Base-by-base conservation (phyloP, 805 yeast species). In the Candida tammaniensis region DNA sequence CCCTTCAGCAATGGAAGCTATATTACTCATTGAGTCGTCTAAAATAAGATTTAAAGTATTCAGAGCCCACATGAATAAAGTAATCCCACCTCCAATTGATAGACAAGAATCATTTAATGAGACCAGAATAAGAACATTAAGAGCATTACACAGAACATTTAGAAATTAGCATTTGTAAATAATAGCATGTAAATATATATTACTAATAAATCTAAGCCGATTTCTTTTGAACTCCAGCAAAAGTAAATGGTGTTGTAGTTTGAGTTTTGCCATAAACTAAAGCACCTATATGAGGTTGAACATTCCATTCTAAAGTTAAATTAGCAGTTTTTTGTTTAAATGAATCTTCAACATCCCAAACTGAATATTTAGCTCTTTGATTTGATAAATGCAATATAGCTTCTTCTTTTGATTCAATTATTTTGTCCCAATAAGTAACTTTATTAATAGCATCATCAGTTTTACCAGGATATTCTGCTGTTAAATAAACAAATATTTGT, bases 361-460 rank as follows among this genome's bases (percentile, higher is more conserved):
- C 86, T 0, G 86, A 76, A 56, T 91, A 91, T 59, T 86, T 85
- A 1, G 89, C 74, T 43, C 75, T 75, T 27, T 63, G 72, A 42
- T 76, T 71, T 7, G 49, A 54, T 40, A 86, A 58, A 13, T 63
- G 48, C 12, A 91, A 39, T 6, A 58, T 52, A 0, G 96, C 93
- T 16, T 78, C 74, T 1, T 76, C 74, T 45, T 69, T 71, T 17
- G 57, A 43, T 1, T 72, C 65, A 45, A 91, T 77, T 47, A 91
- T 91, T 46, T 74, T 74, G 61, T 91, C 98, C 98, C 98, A 91
- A 52, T 85, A 80, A 0, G 91, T 83, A 24, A 89, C 85, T 44
- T 80, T 78, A 57, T 81, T 83, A 2, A 57, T 54, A n/a, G 74
- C 59, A 7, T 55, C 65, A 1, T 46, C 46, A 40, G 61, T 48